These are phyloP conservation scores for Vitis vinifera DNA, from an alignment of 164 flowering plant species.

Conservation along the genomic window ASM3070453v1 NC_081811.1:17565501-17566000, in stretches of 20 bases:
- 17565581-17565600: slow-evolving; percentile 75
- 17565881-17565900: slow-evolving; percentile 77
- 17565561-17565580: slow-evolving; percentile 80
- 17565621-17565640: slow-evolving; percentile 52
- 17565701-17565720: slow-evolving; percentile 56
- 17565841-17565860: slow-evolving; percentile 74
- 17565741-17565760: slow-evolving; percentile 43
- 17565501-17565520: slow-evolving; percentile 64
- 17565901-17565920: slow-evolving; percentile 51
- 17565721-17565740: slow-evolving; percentile 51
- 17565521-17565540: slow-evolving; percentile 49
- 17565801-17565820: slow-evolving; percentile 54
- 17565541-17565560: slow-evolving; percentile 38
- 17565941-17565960: slow-evolving; percentile 62
- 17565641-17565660: slow-evolving; percentile 54
- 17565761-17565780: slow-evolving; percentile 80
- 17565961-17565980: slow-evolving; percentile 64
- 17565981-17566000: slow-evolving; percentile 53
- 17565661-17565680: slow-evolving; percentile 72
- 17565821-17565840: slow-evolving; percentile 50
- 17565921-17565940: slow-evolving; percentile 55
- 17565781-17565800: slow-evolving; percentile 75
- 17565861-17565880: slow-evolving; percentile 75
- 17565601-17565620: slow-evolving; percentile 56
- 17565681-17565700: slow-evolving; percentile 81